Conservation (phyloP, 176 grass and related monocot species). For the Cenchrus americanus region DNA sequence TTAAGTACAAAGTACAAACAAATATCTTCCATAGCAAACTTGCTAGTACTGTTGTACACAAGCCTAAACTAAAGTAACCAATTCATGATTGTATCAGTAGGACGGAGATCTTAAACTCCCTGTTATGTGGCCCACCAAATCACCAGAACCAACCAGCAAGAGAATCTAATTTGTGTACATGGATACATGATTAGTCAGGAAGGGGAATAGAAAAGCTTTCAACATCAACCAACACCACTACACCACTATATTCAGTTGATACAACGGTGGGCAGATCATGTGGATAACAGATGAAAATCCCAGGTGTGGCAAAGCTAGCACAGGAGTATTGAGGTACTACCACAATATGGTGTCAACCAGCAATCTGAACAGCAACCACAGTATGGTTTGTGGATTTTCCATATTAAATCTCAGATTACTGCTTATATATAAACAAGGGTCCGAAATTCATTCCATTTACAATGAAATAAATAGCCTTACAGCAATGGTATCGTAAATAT, state of each 20-base stretch:
- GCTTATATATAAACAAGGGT: constrained; percentile 11
- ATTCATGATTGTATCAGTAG: constrained; percentile 6
- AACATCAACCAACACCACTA: not conserved
- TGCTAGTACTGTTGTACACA: constrained; percentile 13
- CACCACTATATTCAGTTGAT: not conserved
- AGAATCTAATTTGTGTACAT: not conserved
- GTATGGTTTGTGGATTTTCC: not conserved
- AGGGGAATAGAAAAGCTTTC: not conserved
- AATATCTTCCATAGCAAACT: constrained; percentile 31
- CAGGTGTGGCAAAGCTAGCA: not conserved
- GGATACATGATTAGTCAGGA: not conserved
- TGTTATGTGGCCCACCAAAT: not conserved
- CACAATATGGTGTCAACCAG: not conserved
- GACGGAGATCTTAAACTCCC: not conserved
- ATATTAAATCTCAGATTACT: not conserved
- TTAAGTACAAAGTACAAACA: constrained; percentile 29
- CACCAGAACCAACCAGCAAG: not conserved
- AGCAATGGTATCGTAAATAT: not conserved
- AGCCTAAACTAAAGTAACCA: constrained; percentile 26
- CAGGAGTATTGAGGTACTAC: not conserved
- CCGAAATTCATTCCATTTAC: not conserved
- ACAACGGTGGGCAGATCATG: not conserved
- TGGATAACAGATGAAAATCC: not conserved
- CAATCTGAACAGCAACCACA: not conserved
- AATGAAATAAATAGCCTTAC: constrained; percentile 17